These are phyloP conservation scores for Leucogyrophana mollusca DNA, from an alignment of 768 basidiomycete genomes.

Conservation along the genomic window DNA sequence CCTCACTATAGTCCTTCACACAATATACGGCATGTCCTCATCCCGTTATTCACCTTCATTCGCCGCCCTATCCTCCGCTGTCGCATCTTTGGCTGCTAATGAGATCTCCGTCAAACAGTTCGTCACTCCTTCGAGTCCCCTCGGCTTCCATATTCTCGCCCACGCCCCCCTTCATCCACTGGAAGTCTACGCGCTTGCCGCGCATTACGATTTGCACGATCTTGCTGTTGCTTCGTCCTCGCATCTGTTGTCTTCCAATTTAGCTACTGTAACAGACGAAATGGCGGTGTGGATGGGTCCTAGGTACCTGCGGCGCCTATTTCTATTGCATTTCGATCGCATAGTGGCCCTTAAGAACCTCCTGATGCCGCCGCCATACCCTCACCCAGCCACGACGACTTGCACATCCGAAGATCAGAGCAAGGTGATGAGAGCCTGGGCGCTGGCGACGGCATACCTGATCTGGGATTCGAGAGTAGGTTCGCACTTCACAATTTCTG, in stretches of 20 bases:
- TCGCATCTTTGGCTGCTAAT: too few relatives aligned
- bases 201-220: constrained; percentile 29
- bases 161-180: constrained; percentile 35
- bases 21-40: too few relatives aligned
- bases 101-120: too few relatives aligned
- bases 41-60: too few relatives aligned
- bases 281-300: constrained; percentile 38
- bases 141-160: constrained; percentile 32
- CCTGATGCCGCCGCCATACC: constrained; percentile 24
- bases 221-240: constrained; percentile 39
- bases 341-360: constrained; percentile 32
- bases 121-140: constrained; percentile 26
- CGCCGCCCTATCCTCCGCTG: too few relatives aligned
- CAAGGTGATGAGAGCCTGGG: constrained; percentile 29
- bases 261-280: constrained; percentile 36
- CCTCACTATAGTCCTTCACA: too few relatives aligned
- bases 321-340: constrained; percentile 37
- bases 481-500: constrained; percentile 2
- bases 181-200: constrained; percentile 42
- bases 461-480: constrained; percentile 27
- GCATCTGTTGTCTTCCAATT: constrained; percentile 34
- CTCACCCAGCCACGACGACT: constrained; percentile 15
- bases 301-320: constrained; percentile 39
- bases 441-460: constrained; percentile 23
- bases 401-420: constrained; percentile 16